These are phyloP conservation scores for Lipomyces lipofer DNA, from an alignment of 805 yeast species.

Conservation along the genomic window DNA sequence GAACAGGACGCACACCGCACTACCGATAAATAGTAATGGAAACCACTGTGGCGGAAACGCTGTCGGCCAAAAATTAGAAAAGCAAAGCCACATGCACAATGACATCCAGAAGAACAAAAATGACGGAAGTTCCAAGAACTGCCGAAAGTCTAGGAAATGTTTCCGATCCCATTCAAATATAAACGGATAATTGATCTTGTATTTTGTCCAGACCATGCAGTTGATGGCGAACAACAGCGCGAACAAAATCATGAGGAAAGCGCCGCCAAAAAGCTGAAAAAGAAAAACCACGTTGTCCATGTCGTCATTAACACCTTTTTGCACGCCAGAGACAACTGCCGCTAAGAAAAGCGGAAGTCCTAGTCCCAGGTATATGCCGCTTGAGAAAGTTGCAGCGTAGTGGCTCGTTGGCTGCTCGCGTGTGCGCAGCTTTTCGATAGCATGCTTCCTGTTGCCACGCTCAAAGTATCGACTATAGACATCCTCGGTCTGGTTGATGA, in stretches of 20 bases:
- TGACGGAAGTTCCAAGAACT: conserved; percentile 66
- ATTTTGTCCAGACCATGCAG: conserved; percentile 69
- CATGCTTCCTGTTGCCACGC: conserved; percentile 65
- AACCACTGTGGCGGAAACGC: conserved; percentile 65
- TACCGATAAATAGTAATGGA: conserved; percentile 76
- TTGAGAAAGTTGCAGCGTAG: conserved; percentile 49
- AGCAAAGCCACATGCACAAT: conserved; percentile 73
- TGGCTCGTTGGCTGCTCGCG: conserved; percentile 43
- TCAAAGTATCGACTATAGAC: conserved; percentile 67
- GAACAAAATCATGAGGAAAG: conserved; percentile 63
- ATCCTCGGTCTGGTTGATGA: conserved; percentile 65
- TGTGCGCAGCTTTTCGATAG: conserved; percentile 68
- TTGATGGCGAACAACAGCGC: conserved; percentile 64
- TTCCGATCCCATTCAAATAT: conserved; percentile 83
- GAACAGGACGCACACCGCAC: conserved; percentile 49
- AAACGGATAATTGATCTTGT: conserved; percentile 83
- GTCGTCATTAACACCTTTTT: conserved; percentile 34
- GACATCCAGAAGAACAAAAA: conserved; percentile 57
- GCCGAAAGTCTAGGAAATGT: conserved; percentile 62
- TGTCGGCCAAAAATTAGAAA: conserved; percentile 64
- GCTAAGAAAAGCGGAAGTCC: conserved; percentile 67
- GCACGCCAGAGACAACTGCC: conserved; percentile 56
- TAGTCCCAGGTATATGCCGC: conserved; percentile 72
- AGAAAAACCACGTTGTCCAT: conserved; percentile 60
- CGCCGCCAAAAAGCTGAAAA: conserved; percentile 92